These are phyloP conservation scores for Phytophthora foliorum DNA, from an alignment of 352 stramenopile species.

Conservation along the genomic window DNA sequence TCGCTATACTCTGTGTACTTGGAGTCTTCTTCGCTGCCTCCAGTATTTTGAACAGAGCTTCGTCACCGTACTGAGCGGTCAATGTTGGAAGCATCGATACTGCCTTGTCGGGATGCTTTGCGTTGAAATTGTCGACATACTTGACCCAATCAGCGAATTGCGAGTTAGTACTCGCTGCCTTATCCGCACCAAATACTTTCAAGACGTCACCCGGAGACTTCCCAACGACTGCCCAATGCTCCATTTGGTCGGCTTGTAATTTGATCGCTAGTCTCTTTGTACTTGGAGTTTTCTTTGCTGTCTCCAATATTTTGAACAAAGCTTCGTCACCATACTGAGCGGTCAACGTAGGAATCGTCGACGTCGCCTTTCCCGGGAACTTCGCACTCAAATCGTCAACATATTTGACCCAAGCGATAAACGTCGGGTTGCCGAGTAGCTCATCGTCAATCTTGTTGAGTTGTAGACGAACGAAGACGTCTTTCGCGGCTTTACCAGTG, in stretches of 20 bases:
- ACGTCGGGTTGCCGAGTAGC: background rate
- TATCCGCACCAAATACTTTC: background rate
- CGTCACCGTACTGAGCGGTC: background rate
- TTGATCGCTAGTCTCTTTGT: background rate
- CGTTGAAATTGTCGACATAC: conserved; percentile 13
- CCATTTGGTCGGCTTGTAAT: no score
- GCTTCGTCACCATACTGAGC: background rate
- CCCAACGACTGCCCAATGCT: background rate
- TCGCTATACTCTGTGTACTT: no score
- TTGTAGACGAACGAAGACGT: background rate
- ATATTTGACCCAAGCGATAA: background rate
- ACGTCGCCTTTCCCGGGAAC: background rate
- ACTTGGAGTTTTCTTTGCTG: background rate
- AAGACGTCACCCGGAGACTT: background rate
- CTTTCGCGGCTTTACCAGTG: background rate
- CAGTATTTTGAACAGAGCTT: background rate
- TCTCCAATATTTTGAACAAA: background rate
- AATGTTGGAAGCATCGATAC: background rate
- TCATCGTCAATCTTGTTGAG: background rate
- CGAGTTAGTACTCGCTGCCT: background rate
- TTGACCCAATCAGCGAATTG: background rate
- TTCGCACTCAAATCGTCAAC: background rate
- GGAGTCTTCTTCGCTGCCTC: background rate
- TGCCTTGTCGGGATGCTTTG: background rate
- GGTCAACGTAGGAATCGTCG: background rate